phyloP scores from a whole-genome alignment of 371 early-diverging fungal species.

The Blastocladiella emersonii region DNA sequence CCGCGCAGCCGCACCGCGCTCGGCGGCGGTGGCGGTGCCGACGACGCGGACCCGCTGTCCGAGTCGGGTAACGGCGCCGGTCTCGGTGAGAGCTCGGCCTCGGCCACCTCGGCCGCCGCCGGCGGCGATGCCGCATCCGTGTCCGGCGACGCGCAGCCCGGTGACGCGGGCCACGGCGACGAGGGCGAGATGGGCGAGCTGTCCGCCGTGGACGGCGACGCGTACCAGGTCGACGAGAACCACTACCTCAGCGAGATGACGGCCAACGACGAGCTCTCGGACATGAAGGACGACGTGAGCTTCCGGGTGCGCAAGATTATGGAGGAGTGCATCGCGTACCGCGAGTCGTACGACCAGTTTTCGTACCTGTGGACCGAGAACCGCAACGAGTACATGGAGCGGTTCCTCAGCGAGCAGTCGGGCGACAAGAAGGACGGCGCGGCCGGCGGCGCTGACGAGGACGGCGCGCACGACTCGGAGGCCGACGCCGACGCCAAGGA shows the following conservation, averaged over 20 bases:
- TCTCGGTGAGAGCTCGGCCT: too few species aligned
- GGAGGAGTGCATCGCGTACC: constrained; percentile 29
- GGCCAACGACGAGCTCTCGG: constrained; percentile 21
- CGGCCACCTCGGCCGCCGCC: neutral
- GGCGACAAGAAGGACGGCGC: constrained; percentile 13
- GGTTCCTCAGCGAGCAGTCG: constrained; percentile 22
- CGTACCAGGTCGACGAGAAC: constrained; percentile 14
- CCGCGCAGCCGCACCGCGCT: neutral
- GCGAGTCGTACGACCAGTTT: constrained; percentile 39
- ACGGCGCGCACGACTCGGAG: neutral
- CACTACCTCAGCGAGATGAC: constrained; percentile 37
- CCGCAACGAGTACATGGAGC: constrained; percentile 42
- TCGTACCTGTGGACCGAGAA: constrained; percentile 46
- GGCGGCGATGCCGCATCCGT: constrained; percentile 4
- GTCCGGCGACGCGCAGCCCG: constrained; percentile 11
- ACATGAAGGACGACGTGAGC: constrained; percentile 19
- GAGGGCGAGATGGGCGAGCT: constrained; percentile 11
- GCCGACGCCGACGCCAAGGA: constrained; percentile 6
- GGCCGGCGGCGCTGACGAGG: constrained; percentile 13
- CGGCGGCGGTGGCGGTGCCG: neutral
- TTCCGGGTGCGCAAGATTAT: constrained; percentile 22
- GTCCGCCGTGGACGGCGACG: neutral
- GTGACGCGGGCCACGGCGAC: constrained; percentile 9
- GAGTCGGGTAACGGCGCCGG: neutral
- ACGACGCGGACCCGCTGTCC: too few species aligned